Base-by-base conservation (phyloP, 768 basidiomycete genomes). In the Pseudohyphozyma bogoriensis region DNA sequence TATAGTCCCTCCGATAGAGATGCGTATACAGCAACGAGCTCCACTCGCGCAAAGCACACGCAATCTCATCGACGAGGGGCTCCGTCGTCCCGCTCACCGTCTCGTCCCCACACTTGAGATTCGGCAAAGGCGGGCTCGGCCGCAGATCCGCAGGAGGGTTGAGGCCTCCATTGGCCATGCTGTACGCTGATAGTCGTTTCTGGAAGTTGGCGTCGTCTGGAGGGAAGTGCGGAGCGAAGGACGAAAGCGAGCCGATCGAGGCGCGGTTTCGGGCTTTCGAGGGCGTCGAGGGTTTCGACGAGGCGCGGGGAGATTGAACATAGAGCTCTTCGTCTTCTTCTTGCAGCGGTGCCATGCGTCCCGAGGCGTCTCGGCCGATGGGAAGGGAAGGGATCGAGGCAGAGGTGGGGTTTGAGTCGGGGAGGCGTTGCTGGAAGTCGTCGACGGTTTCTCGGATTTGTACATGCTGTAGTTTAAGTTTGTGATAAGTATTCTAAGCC, bases 41-140 rank as follows among this genome's bases (percentile, higher is more conserved):
- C 91, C 92, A 97, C 81, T 97, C 93, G 40, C 93, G 83, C 46
- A 97, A 76, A 0, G 93, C 92, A 11, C 89, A 93, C 0, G 93
- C 89, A 66, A 97, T 93, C 77, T 97, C 93, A 74, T 97, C 93
- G 53, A 97, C 83, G 71, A 97, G 85, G 13, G 93, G 93, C 70
- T 95, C 91, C 3, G 73, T 76, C 26, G 79, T 78, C 13, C 93
- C 93, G 0, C 85, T 84, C 5, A 81, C 79, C 3, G 93, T 97
- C 68, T 96, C 92, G 71, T 95, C 93, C 39, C 89, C 89, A 13
- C 89, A 88, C 64, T 91, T 92, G 51, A 96, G 80, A n/a, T 86
- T 88, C 9, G 93, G 93, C 46, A 95, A 82, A 4, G 89, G 91
- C 12, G 89, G 90, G 8, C 85, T 77, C 2, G 84, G 85, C 71